phyloP scores from a whole-genome alignment of 768 basidiomycete genomes.

The Termitomyces heimii region DNA sequence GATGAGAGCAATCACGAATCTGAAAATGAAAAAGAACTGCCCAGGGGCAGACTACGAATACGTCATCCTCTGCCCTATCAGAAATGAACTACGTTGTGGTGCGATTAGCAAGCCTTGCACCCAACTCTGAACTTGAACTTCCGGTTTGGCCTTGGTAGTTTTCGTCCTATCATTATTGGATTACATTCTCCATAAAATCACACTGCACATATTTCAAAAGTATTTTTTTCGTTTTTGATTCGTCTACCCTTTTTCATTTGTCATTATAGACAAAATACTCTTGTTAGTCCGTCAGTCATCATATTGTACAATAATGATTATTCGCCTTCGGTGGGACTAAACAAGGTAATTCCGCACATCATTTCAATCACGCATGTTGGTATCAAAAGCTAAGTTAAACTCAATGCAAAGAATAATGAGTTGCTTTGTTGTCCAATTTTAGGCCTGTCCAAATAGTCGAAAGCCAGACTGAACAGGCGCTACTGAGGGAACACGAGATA shows the following conservation, averaged over 20 bases:
- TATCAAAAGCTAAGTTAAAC: neutral
- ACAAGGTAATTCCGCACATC: too few species aligned
- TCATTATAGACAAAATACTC: neutral
- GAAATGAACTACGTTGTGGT: slow-evolving; percentile 16
- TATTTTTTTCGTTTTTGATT: neutral
- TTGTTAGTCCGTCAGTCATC: too few species aligned
- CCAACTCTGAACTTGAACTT: neutral
- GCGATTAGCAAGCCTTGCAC: slow-evolving; percentile 10
- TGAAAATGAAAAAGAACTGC: slow-evolving; percentile 31
- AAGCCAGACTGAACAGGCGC: neutral
- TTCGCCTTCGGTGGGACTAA: too few species aligned
- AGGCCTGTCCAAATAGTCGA: neutral
- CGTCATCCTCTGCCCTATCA: slow-evolving; percentile 34
- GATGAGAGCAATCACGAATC: slow-evolving; percentile 7
- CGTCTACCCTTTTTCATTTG: neutral
- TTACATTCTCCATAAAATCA: neutral
- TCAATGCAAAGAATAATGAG: neutral
- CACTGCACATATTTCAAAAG: neutral
- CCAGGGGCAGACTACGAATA: slow-evolving; percentile 34
- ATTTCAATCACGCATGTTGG: neutral
- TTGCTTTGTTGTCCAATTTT: neutral
- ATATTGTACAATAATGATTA: neutral
- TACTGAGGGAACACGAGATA: too few species aligned
- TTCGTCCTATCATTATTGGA: slow-evolving; percentile 16
- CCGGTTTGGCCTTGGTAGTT: slow-evolving; percentile 2